Evolutionary conservation across 75 land plant species (phyloP).

Genomic region (Pinus albicaulis): DNA sequence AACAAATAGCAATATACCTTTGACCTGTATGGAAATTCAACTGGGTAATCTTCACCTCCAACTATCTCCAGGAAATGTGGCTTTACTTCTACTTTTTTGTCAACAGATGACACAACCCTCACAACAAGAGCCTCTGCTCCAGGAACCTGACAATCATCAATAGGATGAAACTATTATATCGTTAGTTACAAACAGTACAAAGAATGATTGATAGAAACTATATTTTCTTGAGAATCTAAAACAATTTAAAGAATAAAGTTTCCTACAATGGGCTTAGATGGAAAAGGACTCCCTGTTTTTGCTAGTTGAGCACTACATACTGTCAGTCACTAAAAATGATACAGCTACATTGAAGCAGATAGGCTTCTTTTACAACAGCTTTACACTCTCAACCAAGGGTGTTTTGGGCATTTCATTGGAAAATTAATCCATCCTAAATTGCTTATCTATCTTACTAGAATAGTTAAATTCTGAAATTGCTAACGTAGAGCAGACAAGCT

Average conservation of each 20-base stretch:
- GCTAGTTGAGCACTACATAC: background rate
- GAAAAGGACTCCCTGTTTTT: background rate
- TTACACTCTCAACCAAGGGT: no score
- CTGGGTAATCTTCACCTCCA: constrained; percentile 22
- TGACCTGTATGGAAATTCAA: constrained; percentile 26
- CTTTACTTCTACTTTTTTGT: constrained; percentile 32
- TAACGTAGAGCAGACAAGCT: background rate
- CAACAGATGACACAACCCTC: constrained; percentile 29
- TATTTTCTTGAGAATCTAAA: background rate
- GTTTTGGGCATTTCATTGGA: background rate
- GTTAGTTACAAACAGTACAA: background rate
- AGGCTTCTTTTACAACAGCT: background rate
- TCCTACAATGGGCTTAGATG: background rate
- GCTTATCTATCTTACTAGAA: background rate
- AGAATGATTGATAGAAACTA: background rate
- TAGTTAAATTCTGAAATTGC: background rate
- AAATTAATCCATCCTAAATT: background rate
- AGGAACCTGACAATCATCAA: constrained; percentile 18
- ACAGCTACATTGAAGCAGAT: background rate
- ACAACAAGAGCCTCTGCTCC: constrained; percentile 35
- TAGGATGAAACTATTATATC: background rate
- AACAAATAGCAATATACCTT: constrained; percentile 12
- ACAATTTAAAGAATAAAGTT: background rate
- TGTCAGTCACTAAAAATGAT: background rate
- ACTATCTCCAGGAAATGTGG: constrained; percentile 17